Conservation (phyloP, 75 land plant genomes). For the Selaginella tamariscina region DNA sequence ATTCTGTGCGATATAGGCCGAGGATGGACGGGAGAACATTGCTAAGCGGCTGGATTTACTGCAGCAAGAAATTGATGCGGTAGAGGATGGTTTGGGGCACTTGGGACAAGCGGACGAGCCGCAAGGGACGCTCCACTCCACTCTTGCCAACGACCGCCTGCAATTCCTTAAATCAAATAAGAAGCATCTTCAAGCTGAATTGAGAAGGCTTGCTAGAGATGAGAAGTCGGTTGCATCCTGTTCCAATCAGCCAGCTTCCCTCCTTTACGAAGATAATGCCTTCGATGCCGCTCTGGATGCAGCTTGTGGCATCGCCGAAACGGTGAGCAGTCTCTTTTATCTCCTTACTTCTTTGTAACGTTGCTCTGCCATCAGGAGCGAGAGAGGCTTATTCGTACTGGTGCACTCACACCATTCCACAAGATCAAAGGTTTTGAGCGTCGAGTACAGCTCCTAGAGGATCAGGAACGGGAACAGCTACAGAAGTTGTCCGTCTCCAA, state of each 20-base stretch:
- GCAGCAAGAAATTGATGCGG: background rate
- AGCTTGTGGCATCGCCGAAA: conserved; percentile 75
- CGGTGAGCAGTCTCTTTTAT: conserved; percentile 32
- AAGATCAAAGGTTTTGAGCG: conserved; percentile 90
- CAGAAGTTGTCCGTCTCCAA: conserved; percentile 42
- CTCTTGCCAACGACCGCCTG: background rate
- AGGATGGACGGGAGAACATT: background rate
- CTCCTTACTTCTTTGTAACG: background rate
- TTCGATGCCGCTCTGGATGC: conserved; percentile 72
- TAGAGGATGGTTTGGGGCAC: background rate
- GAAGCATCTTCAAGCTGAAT: background rate
- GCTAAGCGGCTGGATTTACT: background rate
- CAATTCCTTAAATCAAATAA: background rate
- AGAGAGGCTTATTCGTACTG: conserved; percentile 77
- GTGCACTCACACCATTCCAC: conserved; percentile 80
- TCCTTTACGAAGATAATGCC: background rate
- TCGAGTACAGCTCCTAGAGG: conserved; percentile 45
- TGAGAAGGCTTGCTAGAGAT: background rate
- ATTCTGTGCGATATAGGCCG: too few relatives aligned
- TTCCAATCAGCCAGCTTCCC: background rate
- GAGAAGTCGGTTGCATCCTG: background rate
- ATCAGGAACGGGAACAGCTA: conserved; percentile 22
- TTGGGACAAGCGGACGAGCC: background rate
- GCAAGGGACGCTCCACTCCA: background rate
- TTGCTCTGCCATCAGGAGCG: conserved; percentile 42